Percentiles rank a stretch among this genome's conserved stretches.
Conservation (phyloP, 2,329 filamentous ascomycete genomes). For the Ceratocystiopsis brevicomis region DNA sequence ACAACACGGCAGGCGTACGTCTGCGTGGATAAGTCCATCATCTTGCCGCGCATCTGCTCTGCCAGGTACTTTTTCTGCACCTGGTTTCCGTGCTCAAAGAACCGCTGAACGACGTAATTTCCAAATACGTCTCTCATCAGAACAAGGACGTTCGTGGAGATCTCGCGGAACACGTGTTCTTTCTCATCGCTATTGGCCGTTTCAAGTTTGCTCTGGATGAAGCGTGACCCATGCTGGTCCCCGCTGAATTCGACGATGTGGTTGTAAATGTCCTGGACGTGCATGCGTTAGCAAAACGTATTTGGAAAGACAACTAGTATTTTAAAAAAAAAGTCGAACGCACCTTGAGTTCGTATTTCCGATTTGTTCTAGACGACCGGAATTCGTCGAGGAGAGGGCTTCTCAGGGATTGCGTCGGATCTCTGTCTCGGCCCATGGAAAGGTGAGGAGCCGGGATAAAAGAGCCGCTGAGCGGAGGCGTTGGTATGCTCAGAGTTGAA, state of each 20-base stretch:
- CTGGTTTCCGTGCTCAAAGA: slow-evolving; percentile 91
- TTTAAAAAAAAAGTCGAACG: slow-evolving; percentile 1
- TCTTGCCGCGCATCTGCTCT: slow-evolving; percentile 70
- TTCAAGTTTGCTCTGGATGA: slow-evolving; percentile 85
- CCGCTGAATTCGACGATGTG: slow-evolving; percentile 89
- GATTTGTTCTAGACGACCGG: slow-evolving; percentile 46
- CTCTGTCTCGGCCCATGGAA: slow-evolving; percentile 2
- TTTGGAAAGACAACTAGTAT: neutral
- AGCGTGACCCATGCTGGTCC: slow-evolving; percentile 86
- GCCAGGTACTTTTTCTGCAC: slow-evolving; percentile 78
- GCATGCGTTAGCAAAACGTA: slow-evolving; percentile 1
- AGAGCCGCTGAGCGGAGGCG: slow-evolving; percentile 10
- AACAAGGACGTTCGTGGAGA: slow-evolving; percentile 65
- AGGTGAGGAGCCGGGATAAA: slow-evolving; percentile 20
- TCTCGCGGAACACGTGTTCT: slow-evolving; percentile 73
- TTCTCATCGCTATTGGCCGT: slow-evolving; percentile 92
- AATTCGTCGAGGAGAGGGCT: slow-evolving; percentile 68
- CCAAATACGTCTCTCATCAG: slow-evolving; percentile 95
- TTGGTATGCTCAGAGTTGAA: slow-evolving; percentile 10
- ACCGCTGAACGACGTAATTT: slow-evolving; percentile 95
- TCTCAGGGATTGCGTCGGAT: slow-evolving; percentile 23
- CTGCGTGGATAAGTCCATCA: slow-evolving; percentile 61
- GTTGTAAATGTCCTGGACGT: slow-evolving; percentile 52
- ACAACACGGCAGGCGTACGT: slow-evolving; percentile 93
- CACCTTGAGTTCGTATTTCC: slow-evolving; percentile 62